A percentile compares a stretch with the other conserved stretches of the same genome.
phyloP scores from a whole-genome alignment of 2,329 filamentous ascomycete species.

The Ceratocystis smalleyi region DNA sequence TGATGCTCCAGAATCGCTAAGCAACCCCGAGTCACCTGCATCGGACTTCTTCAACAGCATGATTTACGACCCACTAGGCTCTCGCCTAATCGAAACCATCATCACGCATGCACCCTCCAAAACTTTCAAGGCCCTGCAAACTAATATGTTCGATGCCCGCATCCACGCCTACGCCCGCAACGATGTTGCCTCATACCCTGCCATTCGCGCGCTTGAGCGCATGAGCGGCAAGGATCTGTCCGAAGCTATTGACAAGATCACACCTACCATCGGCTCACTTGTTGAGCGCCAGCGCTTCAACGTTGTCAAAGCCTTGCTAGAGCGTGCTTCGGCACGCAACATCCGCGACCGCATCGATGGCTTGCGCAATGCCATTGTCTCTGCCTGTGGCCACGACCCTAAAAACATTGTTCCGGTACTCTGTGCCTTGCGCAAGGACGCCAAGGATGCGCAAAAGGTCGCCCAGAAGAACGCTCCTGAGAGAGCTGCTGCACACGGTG shows the following conservation, averaged over 20 bases:
- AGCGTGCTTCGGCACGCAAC: constrained; percentile 60
- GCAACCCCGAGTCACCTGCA: constrained; percentile 56
- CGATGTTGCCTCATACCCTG: constrained; percentile 78
- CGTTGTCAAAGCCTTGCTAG: constrained; percentile 67
- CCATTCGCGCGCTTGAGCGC: constrained; percentile 65
- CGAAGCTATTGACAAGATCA: constrained; percentile 53
- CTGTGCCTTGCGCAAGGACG: constrained; percentile 30
- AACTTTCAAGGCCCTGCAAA: constrained; percentile 77
- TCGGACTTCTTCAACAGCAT: constrained; percentile 68
- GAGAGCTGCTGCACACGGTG: constrained; percentile 45
- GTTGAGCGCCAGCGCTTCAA: constrained; percentile 61
- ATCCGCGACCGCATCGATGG: constrained; percentile 36
- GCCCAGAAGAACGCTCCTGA: constrained; percentile 10
- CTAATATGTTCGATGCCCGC: constrained; percentile 60
- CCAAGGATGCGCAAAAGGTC: constrained; percentile 18
- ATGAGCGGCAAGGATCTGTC: constrained; percentile 75
- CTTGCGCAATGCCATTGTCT: constrained; percentile 33
- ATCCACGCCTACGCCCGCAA: constrained; percentile 74
- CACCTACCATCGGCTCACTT: constrained; percentile 56
- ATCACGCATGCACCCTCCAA: constrained; percentile 69
- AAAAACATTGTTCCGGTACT: constrained; percentile 35
- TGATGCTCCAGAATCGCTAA: constrained; percentile 53
- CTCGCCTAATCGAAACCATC: constrained; percentile 75
- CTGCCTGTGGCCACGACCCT: constrained; percentile 33
- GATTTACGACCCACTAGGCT: constrained; percentile 81